A percentile compares a stretch with the other conserved stretches of the same genome.
Conservation (phyloP, 306 rosid genomes). For the Inga laurina region DNA sequence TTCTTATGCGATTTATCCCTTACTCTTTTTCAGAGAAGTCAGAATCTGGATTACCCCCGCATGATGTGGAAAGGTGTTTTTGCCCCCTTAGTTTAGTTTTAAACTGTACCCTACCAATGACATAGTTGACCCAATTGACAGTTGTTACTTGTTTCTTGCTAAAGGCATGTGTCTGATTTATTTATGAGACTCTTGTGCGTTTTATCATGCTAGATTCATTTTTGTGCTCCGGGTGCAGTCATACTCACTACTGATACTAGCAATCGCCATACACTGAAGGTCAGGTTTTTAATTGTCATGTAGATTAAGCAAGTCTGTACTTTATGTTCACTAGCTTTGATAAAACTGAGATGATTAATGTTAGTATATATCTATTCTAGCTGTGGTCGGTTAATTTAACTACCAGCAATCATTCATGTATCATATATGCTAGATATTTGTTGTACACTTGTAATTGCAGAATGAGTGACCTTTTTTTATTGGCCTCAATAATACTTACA, state of each 20-base stretch:
- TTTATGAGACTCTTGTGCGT: constrained; percentile 32
- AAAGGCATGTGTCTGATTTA: constrained; percentile 27
- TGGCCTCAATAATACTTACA: background rate
- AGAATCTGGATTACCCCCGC: constrained; percentile 56
- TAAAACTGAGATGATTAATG: background rate
- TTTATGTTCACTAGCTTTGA: constrained; percentile 17
- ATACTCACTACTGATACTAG: constrained; percentile 50
- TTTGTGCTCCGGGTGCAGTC: constrained; percentile 80
- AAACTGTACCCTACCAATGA: constrained; percentile 15
- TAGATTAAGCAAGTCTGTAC: constrained; percentile 23
- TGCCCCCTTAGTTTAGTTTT: constrained; percentile 20
- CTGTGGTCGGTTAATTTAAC: constrained; percentile 12
- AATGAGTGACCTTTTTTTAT: background rate
- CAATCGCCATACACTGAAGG: constrained; percentile 51
- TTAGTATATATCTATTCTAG: background rate
- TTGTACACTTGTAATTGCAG: background rate
- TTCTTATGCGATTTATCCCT: constrained; percentile 36
- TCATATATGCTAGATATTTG: background rate
- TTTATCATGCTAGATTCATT: constrained; percentile 59
- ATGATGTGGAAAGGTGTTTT: constrained; percentile 73
- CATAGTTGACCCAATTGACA: constrained; percentile 11
- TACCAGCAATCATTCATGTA: background rate
- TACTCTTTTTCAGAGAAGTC: constrained; percentile 62
- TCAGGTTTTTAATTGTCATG: constrained; percentile 33
- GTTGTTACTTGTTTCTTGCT: constrained; percentile 20